A percentile compares a stretch with the other conserved stretches of the same genome.
Conservation (phyloP, 2,329 filamentous ascomycete species). For the Penicillium decumbens region DNA sequence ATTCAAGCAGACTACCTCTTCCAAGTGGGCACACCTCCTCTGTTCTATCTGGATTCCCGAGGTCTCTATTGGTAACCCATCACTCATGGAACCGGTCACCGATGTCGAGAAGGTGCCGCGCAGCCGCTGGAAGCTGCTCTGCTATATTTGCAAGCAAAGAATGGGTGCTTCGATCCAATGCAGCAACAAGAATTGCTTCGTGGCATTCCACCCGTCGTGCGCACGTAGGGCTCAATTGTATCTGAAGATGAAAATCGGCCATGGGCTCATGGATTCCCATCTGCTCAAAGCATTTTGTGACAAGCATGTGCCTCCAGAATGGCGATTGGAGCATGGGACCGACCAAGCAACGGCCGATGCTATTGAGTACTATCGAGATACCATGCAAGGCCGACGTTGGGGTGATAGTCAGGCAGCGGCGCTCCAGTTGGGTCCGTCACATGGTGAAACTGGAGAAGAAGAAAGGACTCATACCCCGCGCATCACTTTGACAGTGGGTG, state of each 20-base stretch:
- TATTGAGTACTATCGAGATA: conserved; percentile 81
- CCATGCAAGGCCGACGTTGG: conserved; percentile 87
- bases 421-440: conserved; percentile 70
- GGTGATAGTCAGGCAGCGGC: conserved; percentile 83
- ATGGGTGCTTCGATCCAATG: conserved; percentile 99
- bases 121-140: conserved; percentile 85
- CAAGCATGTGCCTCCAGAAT: conserved; percentile 86
- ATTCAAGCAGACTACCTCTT: conserved; percentile 95
- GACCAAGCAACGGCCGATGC: conserved; percentile 74
- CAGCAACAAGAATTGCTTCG: conserved; percentile 93
- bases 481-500: conserved; percentile 50
- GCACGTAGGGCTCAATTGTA: conserved; percentile 82
- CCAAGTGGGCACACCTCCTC: conserved; percentile 93
- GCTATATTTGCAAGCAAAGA: conserved; percentile 93
- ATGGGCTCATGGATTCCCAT: conserved; percentile 74
- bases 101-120: conserved; percentile 97
- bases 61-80: conserved; percentile 89
- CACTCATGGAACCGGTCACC: conserved; percentile 97
- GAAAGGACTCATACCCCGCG: conserved; percentile 44
- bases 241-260: conserved; percentile 92
- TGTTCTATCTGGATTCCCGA: conserved; percentile 99
- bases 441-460: conserved; percentile 49
- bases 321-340: conserved; percentile 79
- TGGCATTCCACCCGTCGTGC: conserved; percentile 96
- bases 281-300: conserved; percentile 93